Conservation (phyloP, 2,329 filamentous ascomycete species). For the Akanthomyces muscarius region DNA sequence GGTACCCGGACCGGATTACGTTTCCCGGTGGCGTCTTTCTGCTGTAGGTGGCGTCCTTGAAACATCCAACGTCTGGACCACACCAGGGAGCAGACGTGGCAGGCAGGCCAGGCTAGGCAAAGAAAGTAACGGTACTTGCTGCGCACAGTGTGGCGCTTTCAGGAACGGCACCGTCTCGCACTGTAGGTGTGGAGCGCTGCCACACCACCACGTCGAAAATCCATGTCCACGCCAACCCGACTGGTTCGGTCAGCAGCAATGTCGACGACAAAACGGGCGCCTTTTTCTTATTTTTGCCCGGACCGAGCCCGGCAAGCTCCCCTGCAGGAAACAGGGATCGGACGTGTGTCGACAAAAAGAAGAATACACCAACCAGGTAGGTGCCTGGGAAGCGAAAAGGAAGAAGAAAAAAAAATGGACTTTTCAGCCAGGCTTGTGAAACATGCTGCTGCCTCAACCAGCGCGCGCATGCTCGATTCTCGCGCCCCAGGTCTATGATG, state of each 20-base stretch:
- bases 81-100: neutral
- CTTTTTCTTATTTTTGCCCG: neutral
- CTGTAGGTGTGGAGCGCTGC: neutral
- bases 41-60: neutral
- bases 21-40: neutral
- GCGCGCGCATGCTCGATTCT: too few species aligned
- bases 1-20: neutral
- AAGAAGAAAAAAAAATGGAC: too few species aligned
- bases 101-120: neutral
- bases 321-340: neutral
- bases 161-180: conserved; percentile 2
- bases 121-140: neutral
- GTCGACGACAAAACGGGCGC: neutral
- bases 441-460: neutral
- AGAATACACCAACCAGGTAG: neutral
- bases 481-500: too few species aligned
- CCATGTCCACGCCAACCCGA: neutral
- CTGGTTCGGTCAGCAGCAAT: neutral
- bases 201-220: neutral
- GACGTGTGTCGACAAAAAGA: neutral
- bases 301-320: neutral
- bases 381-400: too few species aligned
- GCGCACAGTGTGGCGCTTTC: neutral
- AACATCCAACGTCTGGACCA: neutral
- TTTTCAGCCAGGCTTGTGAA: neutral